These are phyloP conservation scores for Piper longum DNA, from an alignment of 164 flowering plant genomes.

Conservation along the genomic window DNA sequence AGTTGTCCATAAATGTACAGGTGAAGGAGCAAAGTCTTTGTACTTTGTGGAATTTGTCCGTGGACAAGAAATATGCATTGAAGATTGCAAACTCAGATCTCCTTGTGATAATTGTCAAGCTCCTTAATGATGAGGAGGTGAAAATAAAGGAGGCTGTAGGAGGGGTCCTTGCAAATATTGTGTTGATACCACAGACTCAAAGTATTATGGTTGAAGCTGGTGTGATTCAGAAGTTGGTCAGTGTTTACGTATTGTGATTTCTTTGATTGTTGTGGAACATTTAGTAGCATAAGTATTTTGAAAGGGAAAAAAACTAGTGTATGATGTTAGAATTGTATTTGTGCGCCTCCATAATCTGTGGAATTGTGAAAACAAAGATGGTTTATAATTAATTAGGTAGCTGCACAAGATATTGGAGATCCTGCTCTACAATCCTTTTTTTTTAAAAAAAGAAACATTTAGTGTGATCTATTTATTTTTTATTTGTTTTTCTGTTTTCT, in stretches of 20 bases:
- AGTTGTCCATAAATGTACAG: slow-evolving; percentile 24
- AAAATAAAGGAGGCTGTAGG: slow-evolving; percentile 71
- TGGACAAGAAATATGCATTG: slow-evolving; percentile 45
- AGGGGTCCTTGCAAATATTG: slow-evolving; percentile 68
- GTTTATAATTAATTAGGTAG: no score
- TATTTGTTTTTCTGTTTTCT: no score
- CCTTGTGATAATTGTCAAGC: slow-evolving; percentile 45
- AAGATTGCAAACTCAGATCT: slow-evolving; percentile 47
- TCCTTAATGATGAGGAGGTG: slow-evolving; percentile 49
- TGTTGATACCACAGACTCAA: slow-evolving; percentile 47
- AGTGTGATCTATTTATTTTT: no score
- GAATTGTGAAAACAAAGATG: no score
- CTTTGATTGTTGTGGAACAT: neutral
- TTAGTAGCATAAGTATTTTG: no score
- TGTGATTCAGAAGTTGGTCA: slow-evolving; percentile 74
- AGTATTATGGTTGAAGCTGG: slow-evolving; percentile 67
- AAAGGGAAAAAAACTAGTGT: neutral
- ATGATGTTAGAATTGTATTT: neutral
- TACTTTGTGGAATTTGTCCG: slow-evolving; percentile 76
- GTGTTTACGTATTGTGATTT: slow-evolving; percentile 7
- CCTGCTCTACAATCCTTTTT: no score
- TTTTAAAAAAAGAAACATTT: no score
- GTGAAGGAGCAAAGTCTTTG: slow-evolving; percentile 70
- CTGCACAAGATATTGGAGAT: no score
- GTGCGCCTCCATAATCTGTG: no score